Evolutionary conservation across 441 rosid genomes (phyloP).

Genomic region (Syzygium syzygioides): DNA sequence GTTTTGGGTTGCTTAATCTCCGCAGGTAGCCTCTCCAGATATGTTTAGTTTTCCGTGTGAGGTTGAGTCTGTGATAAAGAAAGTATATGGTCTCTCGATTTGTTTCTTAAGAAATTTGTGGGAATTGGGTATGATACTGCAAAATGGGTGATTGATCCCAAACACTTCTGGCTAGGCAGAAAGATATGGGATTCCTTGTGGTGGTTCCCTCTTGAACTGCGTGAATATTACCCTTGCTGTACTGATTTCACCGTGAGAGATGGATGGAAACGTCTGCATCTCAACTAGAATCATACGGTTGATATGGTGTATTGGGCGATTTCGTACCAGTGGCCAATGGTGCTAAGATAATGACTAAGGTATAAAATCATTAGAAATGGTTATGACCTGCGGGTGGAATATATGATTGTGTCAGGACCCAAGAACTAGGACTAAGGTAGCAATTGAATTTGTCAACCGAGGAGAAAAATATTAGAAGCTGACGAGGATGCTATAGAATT

Average conservation of each 20-base stretch:
- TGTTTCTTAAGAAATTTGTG: background rate
- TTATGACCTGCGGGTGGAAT: background rate
- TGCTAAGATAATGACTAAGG: background rate
- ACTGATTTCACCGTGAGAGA: background rate
- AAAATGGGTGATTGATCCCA: background rate
- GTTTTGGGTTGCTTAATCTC: background rate
- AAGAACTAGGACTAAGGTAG: background rate
- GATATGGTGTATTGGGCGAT: background rate
- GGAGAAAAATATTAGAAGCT: background rate
- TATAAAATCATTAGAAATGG: background rate
- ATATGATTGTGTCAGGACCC: background rate
- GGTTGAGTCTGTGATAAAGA: background rate
- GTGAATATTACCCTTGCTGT: background rate
- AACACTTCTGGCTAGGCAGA: background rate
- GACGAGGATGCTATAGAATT: background rate
- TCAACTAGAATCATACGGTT: background rate
- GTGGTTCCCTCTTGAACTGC: background rate
- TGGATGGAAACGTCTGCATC: background rate
- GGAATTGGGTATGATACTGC: background rate
- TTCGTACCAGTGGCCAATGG: background rate
- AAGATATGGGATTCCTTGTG: background rate
- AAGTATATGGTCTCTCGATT: background rate
- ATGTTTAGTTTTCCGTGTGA: background rate
- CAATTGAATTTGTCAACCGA: background rate
- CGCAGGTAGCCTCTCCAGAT: background rate